These are phyloP conservation scores for Schizophyllum amplum DNA, from an alignment of 1,284 basidiomycete species.

Conservation along the genomic window DNA sequence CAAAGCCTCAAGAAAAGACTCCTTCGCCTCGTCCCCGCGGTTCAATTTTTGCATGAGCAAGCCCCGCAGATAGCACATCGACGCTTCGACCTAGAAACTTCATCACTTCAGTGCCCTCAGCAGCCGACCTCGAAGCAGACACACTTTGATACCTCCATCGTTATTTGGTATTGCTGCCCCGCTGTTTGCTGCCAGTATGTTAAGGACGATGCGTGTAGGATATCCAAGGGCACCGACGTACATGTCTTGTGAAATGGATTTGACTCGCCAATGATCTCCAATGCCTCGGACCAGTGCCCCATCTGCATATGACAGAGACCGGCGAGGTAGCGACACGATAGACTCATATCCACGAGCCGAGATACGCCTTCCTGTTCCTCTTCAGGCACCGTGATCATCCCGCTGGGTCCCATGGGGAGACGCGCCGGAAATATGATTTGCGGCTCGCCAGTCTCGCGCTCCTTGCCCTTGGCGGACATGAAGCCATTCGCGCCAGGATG, in stretches of 20 bases:
- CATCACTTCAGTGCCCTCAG: not conserved
- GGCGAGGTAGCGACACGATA: constrained; percentile 89
- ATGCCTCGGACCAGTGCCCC: constrained; percentile 88
- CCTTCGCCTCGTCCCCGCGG: constrained; percentile 81
- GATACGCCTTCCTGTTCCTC: constrained; percentile 57
- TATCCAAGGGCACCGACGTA: too few species aligned
- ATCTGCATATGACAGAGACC: constrained; percentile 78
- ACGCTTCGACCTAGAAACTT: constrained; percentile 73
- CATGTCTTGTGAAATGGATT: constrained; percentile 75
- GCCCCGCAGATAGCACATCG: constrained; percentile 91
- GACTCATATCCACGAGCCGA: constrained; percentile 81
- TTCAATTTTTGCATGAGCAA: constrained; percentile 92
- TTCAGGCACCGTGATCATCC: constrained; percentile 56
- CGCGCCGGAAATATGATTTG: constrained; percentile 30
- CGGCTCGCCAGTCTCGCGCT: constrained; percentile 33
- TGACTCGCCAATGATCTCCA: constrained; percentile 88
- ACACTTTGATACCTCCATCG: constrained; percentile 83
- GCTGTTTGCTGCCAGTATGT: too few species aligned
- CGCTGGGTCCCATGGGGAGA: constrained; percentile 60
- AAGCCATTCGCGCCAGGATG: constrained; percentile 36
- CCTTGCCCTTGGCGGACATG: constrained; percentile 47
- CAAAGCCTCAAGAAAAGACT: constrained; percentile 92
- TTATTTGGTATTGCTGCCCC: constrained; percentile 65
- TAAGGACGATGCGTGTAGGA: too few species aligned
- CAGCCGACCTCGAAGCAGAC: not conserved